phyloP scores from a whole-genome alignment of 202 grass and related monocot genomes.

The Panicum hallii region DNA sequence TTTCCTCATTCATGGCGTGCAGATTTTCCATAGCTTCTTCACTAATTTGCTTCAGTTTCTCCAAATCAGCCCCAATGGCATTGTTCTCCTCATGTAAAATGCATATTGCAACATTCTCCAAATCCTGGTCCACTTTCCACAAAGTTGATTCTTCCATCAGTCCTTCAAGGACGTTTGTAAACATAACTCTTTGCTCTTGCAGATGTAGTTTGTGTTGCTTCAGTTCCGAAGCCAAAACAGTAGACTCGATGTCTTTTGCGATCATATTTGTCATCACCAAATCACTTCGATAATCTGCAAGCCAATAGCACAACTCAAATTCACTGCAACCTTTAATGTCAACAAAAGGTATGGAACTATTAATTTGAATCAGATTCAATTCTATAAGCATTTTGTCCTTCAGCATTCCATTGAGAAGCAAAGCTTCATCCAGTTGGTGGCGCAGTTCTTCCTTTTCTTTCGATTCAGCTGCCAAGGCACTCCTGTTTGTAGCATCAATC shows the following conservation, averaged over 20 bases:
- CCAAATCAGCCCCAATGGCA: constrained; percentile 46
- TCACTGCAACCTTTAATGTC: constrained; percentile 41
- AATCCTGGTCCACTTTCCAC: constrained; percentile 57
- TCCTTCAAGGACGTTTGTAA: constrained; percentile 57
- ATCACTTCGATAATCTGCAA: constrained; percentile 55
- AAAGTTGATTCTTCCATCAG: constrained; percentile 58
- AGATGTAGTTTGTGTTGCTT: constrained; percentile 46
- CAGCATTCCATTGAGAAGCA: constrained; percentile 51
- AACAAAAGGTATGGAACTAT: constrained; percentile 29
- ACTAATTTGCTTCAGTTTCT: constrained; percentile 50
- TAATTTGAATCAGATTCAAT: constrained; percentile 54
- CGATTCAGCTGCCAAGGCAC: constrained; percentile 54
- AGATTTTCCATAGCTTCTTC: constrained; percentile 46
- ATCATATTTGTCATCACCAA: constrained; percentile 47
- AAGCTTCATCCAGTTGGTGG: constrained; percentile 56
- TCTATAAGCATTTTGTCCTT: constrained; percentile 55
- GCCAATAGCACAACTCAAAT: constrained; percentile 53
- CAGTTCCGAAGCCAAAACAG: constrained; percentile 59
- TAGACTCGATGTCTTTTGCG: constrained; percentile 63
- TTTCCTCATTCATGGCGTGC: constrained; percentile 50
- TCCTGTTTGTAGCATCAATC: constrained; percentile 74
- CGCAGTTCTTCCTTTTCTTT: constrained; percentile 61
- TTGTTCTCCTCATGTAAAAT: constrained; percentile 63
- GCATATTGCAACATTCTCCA: constrained; percentile 48
- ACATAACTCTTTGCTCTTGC: constrained; percentile 51